Evolutionary conservation across 2,329 filamentous ascomycete species (phyloP), one percentile per base, ranked within the genome.

Genomic region (Arachnomyces sp.): DNA sequence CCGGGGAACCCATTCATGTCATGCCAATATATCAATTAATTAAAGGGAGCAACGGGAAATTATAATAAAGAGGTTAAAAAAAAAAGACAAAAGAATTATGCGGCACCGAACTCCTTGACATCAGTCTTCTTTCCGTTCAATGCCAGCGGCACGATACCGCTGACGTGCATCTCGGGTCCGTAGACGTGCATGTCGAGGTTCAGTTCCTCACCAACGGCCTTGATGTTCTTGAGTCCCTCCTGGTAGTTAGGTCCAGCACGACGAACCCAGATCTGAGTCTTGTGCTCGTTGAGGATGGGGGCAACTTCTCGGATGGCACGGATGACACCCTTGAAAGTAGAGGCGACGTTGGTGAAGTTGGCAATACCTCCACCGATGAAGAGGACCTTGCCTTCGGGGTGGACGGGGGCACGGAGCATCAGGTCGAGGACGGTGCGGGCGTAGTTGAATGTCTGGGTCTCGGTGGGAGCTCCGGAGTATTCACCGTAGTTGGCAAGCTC

Each of bases 351-450:
- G 77, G 92, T 98, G 76, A 98, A 98, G 84, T 98, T 98, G 77
- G 92, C 92, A 78, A 98, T 98, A 78, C 92, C 92, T 74, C 92
- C 92, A 68, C 92, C 92, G 54, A 98, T 96, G 79, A 98, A 98
- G 52, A 98, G 83, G 39, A 98, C 87, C 80, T 96, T 98, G 75
- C 92, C 92, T 61, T 95, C 83, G 46, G 86, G 78, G 67, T 79
- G 75, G 62, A 80, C 68, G 44, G 92, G 90, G 41, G 90, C 84
- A 54, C 92, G 86, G 55, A 98, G 84, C 86, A 98, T 94, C 50
- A 98, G 81, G 67, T 98, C 92, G 49, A 98, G 77, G 50, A 98
- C 87, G 21, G 92, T 98, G 61, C 86, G 85, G 61, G 92, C 89
- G 72, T 98, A 98, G 81, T 96, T 89, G 82, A 86, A 98, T 46